Evolutionary conservation across 805 yeast genomes (phyloP).

Genomic region (Saccharomycodes ludwigii): DNA sequence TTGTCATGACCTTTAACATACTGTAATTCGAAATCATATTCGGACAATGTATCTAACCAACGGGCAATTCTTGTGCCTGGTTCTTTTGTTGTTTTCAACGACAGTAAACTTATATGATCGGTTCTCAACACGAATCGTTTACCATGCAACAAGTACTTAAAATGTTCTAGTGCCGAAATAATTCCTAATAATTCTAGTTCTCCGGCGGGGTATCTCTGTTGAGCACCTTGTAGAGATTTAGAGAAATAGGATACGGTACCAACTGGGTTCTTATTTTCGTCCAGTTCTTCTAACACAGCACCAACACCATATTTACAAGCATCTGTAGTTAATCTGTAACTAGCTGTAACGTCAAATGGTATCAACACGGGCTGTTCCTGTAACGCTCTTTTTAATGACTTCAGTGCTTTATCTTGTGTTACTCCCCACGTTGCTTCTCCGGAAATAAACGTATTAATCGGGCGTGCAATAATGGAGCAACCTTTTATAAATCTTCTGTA

Average conservation of each 20-base stretch:
- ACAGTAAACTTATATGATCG: slow-evolving; percentile 7
- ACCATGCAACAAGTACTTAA: slow-evolving; percentile 8
- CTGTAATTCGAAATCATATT: slow-evolving; percentile 8
- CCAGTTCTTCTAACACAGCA: slow-evolving; percentile 10
- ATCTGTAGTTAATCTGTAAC: slow-evolving; percentile 3
- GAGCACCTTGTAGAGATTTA: slow-evolving; percentile 5
- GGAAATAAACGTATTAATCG: slow-evolving; percentile 5
- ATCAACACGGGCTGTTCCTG: slow-evolving; percentile 1
- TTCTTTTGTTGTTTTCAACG: slow-evolving; percentile 6
- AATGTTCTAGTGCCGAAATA: slow-evolving; percentile 8
- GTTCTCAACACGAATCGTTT: slow-evolving; percentile 6
- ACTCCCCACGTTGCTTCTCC: slow-evolving; percentile 3
- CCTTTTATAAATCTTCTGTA: slow-evolving; percentile 9
- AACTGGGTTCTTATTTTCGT: slow-evolving; percentile 4
- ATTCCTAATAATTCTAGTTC: slow-evolving; percentile 10
- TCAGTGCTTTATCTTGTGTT: too few species aligned
- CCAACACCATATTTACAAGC: slow-evolving; percentile 10
- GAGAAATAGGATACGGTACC: slow-evolving; percentile 10
- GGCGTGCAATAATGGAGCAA: slow-evolving; percentile 7
- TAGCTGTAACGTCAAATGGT: slow-evolving; percentile 1
- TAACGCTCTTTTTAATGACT: slow-evolving; percentile 2
- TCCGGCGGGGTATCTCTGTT: slow-evolving; percentile 8
- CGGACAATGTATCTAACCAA: slow-evolving; percentile 7
- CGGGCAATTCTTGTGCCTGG: slow-evolving; percentile 5
- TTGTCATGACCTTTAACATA: slow-evolving; percentile 7